A percentile compares a stretch with the other conserved stretches of the same genome.
Evolutionary conservation across 73 alveolate genomes (phyloP).

Genomic region (Paramecium caudatum): DNA sequence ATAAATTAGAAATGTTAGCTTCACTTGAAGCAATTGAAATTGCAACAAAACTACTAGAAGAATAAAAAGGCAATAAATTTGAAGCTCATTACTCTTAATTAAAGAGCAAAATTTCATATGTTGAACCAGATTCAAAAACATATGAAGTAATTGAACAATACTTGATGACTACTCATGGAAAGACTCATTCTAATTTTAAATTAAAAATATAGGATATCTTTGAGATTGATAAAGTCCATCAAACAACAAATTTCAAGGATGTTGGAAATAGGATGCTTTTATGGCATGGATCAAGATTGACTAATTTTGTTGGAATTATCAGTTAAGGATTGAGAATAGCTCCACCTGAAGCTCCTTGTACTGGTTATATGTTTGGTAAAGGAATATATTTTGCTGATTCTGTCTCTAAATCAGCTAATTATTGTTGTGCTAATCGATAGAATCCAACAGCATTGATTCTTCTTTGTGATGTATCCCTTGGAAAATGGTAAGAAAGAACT

Average conservation of each 20-base stretch:
- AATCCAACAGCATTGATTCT: conserved; percentile 91
- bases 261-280: conserved; percentile 87
- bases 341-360: conserved; percentile 95
- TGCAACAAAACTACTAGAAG: conserved; percentile 80
- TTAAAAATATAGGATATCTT: conserved; percentile 81
- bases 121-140: conserved; percentile 73
- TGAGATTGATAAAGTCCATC: conserved; percentile 85
- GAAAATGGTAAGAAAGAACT: conserved; percentile 87
- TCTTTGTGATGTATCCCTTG: conserved; percentile 97
- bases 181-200: conserved; percentile 73
- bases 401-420: conserved; percentile 92
- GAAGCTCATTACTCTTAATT: conserved; percentile 83
- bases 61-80: conserved; percentile 73
- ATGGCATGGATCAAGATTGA: conserved; percentile 97
- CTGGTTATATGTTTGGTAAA: conserved; percentile 98
- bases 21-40: conserved; percentile 84
- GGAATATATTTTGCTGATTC: conserved; percentile 99
- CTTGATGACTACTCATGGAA: conserved; percentile 82
- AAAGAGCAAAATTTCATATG: conserved; percentile 78
- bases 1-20: conserved; percentile 90
- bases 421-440: conserved; percentile 86
- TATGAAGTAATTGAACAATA: conserved; percentile 75
- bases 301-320: conserved; percentile 95
- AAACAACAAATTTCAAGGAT: conserved; percentile 78
- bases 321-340: conserved; percentile 98